Percentiles rank a stretch among this genome's conserved stretches.
phyloP scores from a whole-genome alignment of 2,329 filamentous ascomycete genomes.

The Trichoderma guizhouense region DNA sequence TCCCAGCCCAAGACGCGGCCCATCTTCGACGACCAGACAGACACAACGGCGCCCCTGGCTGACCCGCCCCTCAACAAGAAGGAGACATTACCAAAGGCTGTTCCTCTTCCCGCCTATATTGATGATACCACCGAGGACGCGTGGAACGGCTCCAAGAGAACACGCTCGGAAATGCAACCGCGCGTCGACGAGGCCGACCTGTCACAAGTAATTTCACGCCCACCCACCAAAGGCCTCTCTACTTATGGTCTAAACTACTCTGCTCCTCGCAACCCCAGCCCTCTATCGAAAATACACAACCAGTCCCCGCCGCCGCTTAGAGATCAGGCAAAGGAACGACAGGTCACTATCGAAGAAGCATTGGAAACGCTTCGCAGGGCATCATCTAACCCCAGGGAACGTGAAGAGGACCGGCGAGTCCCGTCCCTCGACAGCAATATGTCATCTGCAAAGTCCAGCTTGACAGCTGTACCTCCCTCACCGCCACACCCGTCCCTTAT shows the following conservation, averaged over 20 bases:
- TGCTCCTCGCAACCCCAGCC: constrained; percentile 35
- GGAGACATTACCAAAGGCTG: constrained; percentile 16
- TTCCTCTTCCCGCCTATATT: constrained; percentile 23
- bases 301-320: constrained; percentile 28
- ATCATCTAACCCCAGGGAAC: constrained; percentile 30
- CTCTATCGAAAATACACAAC: constrained; percentile 36
- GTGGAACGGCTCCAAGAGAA: constrained; percentile 39
- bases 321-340: constrained; percentile 25
- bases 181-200: constrained; percentile 51
- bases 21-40: constrained; percentile 32
- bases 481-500: constrained; percentile 51
- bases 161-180: constrained; percentile 51
- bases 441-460: constrained; percentile 40
- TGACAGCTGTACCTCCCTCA: constrained; percentile 41
- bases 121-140: constrained; percentile 44
- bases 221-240: constrained; percentile 32
- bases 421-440: constrained; percentile 26
- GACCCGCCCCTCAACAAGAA: constrained; percentile 45
- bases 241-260: constrained; percentile 28
- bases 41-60: constrained; percentile 35
- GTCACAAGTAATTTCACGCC: constrained; percentile 43
- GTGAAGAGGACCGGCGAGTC: constrained; percentile 24
- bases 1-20: constrained; percentile 34
- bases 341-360: constrained; percentile 33
- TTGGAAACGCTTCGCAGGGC: constrained; percentile 36